Percentiles rank a stretch among this genome's conserved stretches.
Conservation (phyloP, 1,284 basidiomycete genomes). For the Ceratobasidium sp. region DNA sequence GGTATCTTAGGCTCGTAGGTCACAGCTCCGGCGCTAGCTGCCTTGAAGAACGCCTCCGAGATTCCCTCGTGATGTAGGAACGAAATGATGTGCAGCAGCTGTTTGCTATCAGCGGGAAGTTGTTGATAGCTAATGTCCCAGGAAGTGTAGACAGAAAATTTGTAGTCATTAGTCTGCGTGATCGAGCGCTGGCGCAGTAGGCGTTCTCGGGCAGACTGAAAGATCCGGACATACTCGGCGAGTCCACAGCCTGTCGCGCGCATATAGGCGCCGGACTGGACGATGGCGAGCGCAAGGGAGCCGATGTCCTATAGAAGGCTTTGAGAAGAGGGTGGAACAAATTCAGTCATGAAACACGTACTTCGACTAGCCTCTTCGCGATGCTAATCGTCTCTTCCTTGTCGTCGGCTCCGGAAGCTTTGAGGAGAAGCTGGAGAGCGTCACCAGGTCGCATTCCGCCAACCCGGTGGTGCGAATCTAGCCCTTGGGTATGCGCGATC, state of each 20-base stretch:
- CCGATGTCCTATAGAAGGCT: not conserved
- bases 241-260: not conserved
- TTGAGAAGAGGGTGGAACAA: not conserved
- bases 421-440: constrained; percentile 5
- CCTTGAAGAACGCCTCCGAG: constrained; percentile 1
- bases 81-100: constrained; percentile 14
- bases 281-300: constrained; percentile 22
- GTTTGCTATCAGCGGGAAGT: not conserved
- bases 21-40: not conserved
- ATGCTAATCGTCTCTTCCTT: not conserved
- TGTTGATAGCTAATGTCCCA: constrained; percentile 22
- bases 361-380: not conserved
- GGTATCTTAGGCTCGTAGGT: not conserved
- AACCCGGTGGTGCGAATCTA: constrained; percentile 11
- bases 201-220: not conserved
- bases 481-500: not conserved
- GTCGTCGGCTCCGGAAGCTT: not conserved
- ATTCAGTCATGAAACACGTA: not conserved
- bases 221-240: constrained; percentile 7
- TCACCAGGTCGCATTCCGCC: constrained; percentile 27
- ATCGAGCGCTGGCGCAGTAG: not conserved
- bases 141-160: constrained; percentile 22
- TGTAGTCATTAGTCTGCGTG: constrained; percentile 9
- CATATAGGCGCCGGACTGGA: constrained; percentile 41
- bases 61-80: constrained; percentile 10